Evolutionary conservation across 2,329 filamentous ascomycete genomes (phyloP).

Genomic region (Sodiomyces alkalinus): DNA sequence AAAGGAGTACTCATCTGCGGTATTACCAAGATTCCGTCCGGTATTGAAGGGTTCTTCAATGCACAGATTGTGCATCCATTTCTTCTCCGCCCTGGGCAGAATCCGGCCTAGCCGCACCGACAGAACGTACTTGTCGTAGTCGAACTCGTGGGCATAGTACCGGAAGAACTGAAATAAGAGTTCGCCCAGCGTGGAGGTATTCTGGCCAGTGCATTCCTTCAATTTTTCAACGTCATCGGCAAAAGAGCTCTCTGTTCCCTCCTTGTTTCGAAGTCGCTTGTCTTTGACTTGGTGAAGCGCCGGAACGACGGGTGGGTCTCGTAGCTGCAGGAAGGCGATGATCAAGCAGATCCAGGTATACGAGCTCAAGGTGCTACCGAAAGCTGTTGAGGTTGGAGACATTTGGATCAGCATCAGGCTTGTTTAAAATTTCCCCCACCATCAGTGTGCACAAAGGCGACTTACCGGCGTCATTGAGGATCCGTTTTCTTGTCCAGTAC

Average conservation of each 20-base stretch:
- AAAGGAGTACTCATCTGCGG: constrained; percentile 89
- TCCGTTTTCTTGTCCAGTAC: constrained; percentile 84
- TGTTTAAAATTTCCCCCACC: constrained; percentile 2
- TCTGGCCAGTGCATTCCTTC: constrained; percentile 57
- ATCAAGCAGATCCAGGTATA: constrained; percentile 99
- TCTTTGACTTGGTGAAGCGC: constrained; percentile 58
- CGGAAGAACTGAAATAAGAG: constrained; percentile 94
- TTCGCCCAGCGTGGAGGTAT: constrained; percentile 68
- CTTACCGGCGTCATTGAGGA: constrained; percentile 92
- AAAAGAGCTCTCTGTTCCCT: constrained; percentile 61
- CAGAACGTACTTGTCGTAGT: constrained; percentile 72
- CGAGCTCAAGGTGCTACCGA: constrained; percentile 87
- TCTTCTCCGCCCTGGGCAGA: constrained; percentile 70
- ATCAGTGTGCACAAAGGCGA: constrained; percentile 7
- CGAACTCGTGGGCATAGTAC: constrained; percentile 84
- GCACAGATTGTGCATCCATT: constrained; percentile 83
- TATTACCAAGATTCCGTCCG: constrained; percentile 81
- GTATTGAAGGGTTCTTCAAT: constrained; percentile 96
- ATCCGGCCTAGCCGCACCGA: constrained; percentile 73
- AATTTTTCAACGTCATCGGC: constrained; percentile 72
- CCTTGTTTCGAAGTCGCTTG: constrained; percentile 37
- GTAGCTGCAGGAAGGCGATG: constrained; percentile 85
- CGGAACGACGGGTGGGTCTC: constrained; percentile 70
- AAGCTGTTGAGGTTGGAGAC: constrained; percentile 36
- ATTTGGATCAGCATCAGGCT: constrained; percentile 1